Evolutionary conservation across 1,284 basidiomycete species (phyloP).

Genomic region (Austroboletus niveus): DNA sequence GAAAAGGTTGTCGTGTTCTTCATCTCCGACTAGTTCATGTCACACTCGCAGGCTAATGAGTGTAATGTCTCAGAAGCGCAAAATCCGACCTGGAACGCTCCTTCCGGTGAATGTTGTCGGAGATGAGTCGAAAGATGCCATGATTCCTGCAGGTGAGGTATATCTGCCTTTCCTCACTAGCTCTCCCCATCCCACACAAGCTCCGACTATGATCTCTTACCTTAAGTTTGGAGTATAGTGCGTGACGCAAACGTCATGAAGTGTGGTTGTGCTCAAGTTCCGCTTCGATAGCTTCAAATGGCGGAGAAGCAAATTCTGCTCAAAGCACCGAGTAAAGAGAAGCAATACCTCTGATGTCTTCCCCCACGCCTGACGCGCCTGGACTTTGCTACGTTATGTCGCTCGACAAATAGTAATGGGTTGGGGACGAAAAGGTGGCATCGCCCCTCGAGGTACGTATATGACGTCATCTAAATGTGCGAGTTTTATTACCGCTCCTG

Average conservation of each 20-base stretch:
- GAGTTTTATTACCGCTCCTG: conserved; percentile 68
- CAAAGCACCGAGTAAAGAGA: conserved; percentile 16
- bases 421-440: background rate
- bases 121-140: conserved; percentile 10
- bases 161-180: conserved; percentile 16
- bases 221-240: conserved; percentile 1
- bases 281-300: conserved; percentile 15
- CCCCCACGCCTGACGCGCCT: conserved; percentile 15
- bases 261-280: background rate
- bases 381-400: background rate
- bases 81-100: background rate
- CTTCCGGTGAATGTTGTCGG: background rate
- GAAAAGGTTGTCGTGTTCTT: background rate
- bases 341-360: background rate
- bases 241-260: background rate
- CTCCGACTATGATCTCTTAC: conserved; percentile 8
- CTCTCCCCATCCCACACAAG: conserved; percentile 2
- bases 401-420: conserved; percentile 3
- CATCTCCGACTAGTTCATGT: background rate
- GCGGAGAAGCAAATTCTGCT: conserved; percentile 22
- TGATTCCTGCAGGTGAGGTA: conserved; percentile 15
- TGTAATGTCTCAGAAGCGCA: background rate
- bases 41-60: conserved; percentile 3
- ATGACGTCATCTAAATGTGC: conserved; percentile 57
- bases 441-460: conserved; percentile 8